Percentiles rank a stretch among this genome's conserved stretches.
These are phyloP conservation scores for Cutaneotrichosporon mucoides DNA, from an alignment of 1,284 basidiomycete genomes.

Conservation along the genomic window DNA sequence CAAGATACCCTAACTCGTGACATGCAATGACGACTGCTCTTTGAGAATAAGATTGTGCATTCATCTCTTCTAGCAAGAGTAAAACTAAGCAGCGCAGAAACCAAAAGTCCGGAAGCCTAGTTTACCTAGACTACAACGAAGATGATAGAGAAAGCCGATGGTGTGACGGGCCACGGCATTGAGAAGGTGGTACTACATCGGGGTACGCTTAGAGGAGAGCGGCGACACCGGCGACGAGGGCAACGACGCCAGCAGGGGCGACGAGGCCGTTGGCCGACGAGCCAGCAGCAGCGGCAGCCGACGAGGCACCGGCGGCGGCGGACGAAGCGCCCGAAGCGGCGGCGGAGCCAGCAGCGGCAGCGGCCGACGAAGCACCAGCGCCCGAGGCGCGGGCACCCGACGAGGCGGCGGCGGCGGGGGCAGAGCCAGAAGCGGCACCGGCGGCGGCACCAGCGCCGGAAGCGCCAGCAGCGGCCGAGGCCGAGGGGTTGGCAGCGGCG, in stretches of 20 bases:
- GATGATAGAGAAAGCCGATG: background rate
- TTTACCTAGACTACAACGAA: background rate
- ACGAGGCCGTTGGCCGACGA: background rate
- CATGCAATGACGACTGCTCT: too few relatives aligned
- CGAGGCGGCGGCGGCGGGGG: slow-evolving; percentile 18
- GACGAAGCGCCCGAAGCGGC: slow-evolving; percentile 8
- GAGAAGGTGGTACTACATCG: background rate
- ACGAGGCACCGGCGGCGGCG: background rate
- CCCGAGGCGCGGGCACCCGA: slow-evolving; percentile 10
- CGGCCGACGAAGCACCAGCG: slow-evolving; percentile 16
- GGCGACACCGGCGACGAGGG: slow-evolving; percentile 31
- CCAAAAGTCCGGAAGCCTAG: background rate
- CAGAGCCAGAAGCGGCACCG: background rate
- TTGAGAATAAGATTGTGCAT: too few relatives aligned
- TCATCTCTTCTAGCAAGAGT: too few relatives aligned
- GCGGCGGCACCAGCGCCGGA: slow-evolving; percentile 16
- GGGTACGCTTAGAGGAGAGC: slow-evolving; percentile 33
- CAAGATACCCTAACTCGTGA: too few relatives aligned
- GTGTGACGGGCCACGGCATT: background rate
- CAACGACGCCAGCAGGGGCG: slow-evolving; percentile 27
- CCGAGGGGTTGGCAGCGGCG: slow-evolving; percentile 8
- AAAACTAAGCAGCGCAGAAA: too few relatives aligned
- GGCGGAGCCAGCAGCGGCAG: slow-evolving; percentile 11
- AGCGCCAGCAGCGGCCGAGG: slow-evolving; percentile 13
- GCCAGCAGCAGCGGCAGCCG: slow-evolving; percentile 7